These are phyloP conservation scores for Neonectria coccinea DNA, from an alignment of 2,329 filamentous ascomycete species.

Conservation along the genomic window DNA sequence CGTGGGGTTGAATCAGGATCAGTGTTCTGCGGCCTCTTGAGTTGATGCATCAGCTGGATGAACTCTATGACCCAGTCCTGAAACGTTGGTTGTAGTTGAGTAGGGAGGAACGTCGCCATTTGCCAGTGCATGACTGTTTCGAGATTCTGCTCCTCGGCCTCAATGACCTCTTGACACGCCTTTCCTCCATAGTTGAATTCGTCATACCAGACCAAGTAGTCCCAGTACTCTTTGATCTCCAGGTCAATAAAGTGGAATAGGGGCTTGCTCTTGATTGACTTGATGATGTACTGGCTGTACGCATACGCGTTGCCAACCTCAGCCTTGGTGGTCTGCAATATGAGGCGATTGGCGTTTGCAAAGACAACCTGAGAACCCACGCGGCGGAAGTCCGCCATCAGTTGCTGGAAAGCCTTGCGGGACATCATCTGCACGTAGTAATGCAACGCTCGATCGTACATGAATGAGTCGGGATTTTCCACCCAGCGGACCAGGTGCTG, in stretches of 20 bases:
- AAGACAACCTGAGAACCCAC: constrained; percentile 98
- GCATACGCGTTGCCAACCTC: constrained; percentile 97
- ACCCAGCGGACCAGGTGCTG: constrained; percentile 98
- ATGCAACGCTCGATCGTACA: constrained; percentile 93
- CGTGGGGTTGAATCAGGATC: constrained; percentile 65
- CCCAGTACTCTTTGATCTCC: constrained; percentile 99
- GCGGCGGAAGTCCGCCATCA: constrained; percentile 95
- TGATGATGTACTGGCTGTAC: constrained; percentile 97
- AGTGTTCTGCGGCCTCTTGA: constrained; percentile 76
- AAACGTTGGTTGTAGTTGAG: constrained; percentile 84
- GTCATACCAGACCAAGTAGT: constrained; percentile 98
- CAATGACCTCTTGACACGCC: constrained; percentile 84
- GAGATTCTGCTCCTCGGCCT: constrained; percentile 77
- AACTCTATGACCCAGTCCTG: constrained; percentile 95
- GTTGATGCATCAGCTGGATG: constrained; percentile 89
- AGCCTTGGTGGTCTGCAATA: constrained; percentile 95
- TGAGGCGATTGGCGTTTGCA: constrained; percentile 86
- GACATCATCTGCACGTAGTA: constrained; percentile 99
- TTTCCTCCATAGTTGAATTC: constrained; percentile 99
- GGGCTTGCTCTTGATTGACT: constrained; percentile 94
- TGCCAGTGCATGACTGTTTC: constrained; percentile 99
- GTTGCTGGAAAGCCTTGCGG: constrained; percentile 93
- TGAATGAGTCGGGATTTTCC: constrained; percentile 89
- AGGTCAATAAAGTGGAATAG: constrained; percentile 98
- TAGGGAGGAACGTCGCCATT: constrained; percentile 87